A percentile compares a stretch with the other conserved stretches of the same genome.
phyloP scores from a whole-genome alignment of 2,329 filamentous ascomycete genomes.

The Ampelomyces quisqualis region DNA sequence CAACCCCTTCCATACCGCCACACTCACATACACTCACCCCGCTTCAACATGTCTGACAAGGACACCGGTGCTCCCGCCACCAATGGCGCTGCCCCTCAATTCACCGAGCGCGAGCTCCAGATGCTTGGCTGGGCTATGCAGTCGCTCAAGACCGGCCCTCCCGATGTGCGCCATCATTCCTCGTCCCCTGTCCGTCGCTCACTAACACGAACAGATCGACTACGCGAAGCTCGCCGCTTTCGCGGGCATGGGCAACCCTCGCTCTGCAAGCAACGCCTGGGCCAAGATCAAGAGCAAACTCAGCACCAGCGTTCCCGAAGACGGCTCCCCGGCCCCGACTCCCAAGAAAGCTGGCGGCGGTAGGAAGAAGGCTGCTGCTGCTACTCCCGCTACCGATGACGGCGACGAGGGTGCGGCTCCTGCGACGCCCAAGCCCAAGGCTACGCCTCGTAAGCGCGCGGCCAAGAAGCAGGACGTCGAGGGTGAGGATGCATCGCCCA shows the following conservation, averaged over 20 bases:
- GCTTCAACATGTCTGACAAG: constrained; percentile 30
- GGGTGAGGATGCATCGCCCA: constrained; percentile 31
- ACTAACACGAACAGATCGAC: constrained; percentile 34
- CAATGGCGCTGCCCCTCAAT: constrained; percentile 14
- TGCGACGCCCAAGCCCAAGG: constrained; percentile 33
- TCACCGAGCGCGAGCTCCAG: constrained; percentile 41
- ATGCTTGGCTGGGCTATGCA: constrained; percentile 41
- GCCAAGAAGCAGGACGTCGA: constrained; percentile 38
- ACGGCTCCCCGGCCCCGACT: constrained; percentile 12
- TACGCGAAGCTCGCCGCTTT: constrained; percentile 40
- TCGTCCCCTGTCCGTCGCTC: not conserved
- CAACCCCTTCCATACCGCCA: not conserved
- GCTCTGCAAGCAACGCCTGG: constrained; percentile 44
- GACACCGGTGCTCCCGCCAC: constrained; percentile 9
- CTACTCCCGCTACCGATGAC: constrained; percentile 8
- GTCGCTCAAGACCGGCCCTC: constrained; percentile 41
- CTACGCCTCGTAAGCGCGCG: constrained; percentile 35
- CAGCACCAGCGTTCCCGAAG: constrained; percentile 8
- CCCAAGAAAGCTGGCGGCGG: constrained; percentile 25
- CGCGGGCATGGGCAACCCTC: constrained; percentile 41
- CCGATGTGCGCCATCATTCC: constrained; percentile 23
- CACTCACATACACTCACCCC: not conserved
- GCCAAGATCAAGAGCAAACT: constrained; percentile 40
- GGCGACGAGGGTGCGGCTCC: constrained; percentile 15
- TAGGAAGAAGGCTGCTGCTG: constrained; percentile 19